These are phyloP conservation scores for Cryptococcus hybrid DNA, from an alignment of 1,284 basidiomycete species.

Conservation along the genomic window DNA sequence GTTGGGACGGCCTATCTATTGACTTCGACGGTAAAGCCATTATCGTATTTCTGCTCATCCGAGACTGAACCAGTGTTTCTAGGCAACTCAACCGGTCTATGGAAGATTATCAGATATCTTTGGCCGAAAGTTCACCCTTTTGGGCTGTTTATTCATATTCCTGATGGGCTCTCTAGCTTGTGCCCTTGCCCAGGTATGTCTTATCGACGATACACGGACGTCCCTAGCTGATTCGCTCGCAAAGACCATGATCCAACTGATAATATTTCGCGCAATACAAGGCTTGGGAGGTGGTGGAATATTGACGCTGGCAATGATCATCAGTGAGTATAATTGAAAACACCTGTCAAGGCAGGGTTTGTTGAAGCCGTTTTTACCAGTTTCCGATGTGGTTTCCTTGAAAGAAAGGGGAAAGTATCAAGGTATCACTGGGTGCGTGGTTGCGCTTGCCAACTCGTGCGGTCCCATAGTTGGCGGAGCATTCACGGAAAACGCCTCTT, in stretches of 20 bases:
- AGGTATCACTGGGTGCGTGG: slow-evolving; percentile 42
- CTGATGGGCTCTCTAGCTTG: slow-evolving; percentile 58
- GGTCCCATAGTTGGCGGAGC: slow-evolving; percentile 50
- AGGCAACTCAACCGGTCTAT: slow-evolving; percentile 64
- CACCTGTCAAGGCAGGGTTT: background rate
- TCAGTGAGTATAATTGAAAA: slow-evolving; percentile 18
- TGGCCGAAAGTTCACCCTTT: slow-evolving; percentile 65
- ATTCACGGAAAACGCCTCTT: slow-evolving; percentile 50
- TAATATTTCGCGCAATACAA: slow-evolving; percentile 60
- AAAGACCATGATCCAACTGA: slow-evolving; percentile 65
- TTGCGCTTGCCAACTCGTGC: slow-evolving; percentile 42
- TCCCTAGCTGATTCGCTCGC: slow-evolving; percentile 53
- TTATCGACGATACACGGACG: background rate
- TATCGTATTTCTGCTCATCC: background rate
- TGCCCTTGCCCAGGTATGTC: slow-evolving; percentile 26
- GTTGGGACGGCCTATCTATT: slow-evolving; percentile 52
- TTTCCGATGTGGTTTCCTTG: slow-evolving; percentile 45
- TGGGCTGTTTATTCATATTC: slow-evolving; percentile 61
- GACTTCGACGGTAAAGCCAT: slow-evolving; percentile 26
- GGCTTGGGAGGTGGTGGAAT: slow-evolving; percentile 48
- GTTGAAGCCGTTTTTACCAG: slow-evolving; percentile 22
- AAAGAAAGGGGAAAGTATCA: slow-evolving; percentile 52
- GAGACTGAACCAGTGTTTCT: slow-evolving; percentile 39
- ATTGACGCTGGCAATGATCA: slow-evolving; percentile 43
- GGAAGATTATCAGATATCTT: slow-evolving; percentile 75